Percentiles rank a stretch among this genome's conserved stretches.
Conservation (phyloP, 345 rosid species). For the Combretum micranthum region DNA sequence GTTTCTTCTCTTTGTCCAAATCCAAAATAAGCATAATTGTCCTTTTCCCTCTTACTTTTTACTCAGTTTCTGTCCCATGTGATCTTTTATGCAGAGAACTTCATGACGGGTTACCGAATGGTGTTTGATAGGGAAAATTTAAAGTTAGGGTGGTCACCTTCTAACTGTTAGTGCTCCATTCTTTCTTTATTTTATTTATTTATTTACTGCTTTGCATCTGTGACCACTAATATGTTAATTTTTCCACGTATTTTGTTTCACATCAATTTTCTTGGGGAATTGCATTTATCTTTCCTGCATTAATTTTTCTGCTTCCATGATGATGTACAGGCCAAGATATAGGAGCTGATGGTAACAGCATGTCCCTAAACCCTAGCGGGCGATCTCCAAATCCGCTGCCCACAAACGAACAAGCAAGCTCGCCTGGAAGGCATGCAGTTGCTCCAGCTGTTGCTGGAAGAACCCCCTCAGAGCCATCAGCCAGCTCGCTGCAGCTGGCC, state of each 20-base stretch:
- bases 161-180: conserved; percentile 54
- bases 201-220: not conserved
- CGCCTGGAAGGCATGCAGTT: conserved; percentile 45
- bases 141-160: conserved; percentile 80
- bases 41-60: not conserved
- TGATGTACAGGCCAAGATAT: conserved; percentile 50
- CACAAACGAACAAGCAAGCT: conserved; percentile 59
- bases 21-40: not conserved
- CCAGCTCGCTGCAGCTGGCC: conserved; percentile 16
- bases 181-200: not conserved
- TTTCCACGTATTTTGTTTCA: not conserved
- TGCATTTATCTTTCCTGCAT: no score
- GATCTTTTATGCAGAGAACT: conserved; percentile 56
- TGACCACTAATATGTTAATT: not conserved
- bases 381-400: conserved; percentile 51
- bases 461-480: conserved; percentile 56
- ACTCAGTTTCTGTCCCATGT: not conserved
- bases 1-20: not conserved
- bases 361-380: conserved; percentile 32
- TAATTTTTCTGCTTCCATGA: not conserved
- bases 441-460: conserved; percentile 85
- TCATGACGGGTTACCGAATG: conserved; percentile 66
- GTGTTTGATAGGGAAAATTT: conserved; percentile 80
- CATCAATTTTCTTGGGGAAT: no score
- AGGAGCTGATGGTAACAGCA: conserved; percentile 22